phyloP scores from a whole-genome alignment of 179 eudicot species.

The Beta macrorhiza region DNA sequence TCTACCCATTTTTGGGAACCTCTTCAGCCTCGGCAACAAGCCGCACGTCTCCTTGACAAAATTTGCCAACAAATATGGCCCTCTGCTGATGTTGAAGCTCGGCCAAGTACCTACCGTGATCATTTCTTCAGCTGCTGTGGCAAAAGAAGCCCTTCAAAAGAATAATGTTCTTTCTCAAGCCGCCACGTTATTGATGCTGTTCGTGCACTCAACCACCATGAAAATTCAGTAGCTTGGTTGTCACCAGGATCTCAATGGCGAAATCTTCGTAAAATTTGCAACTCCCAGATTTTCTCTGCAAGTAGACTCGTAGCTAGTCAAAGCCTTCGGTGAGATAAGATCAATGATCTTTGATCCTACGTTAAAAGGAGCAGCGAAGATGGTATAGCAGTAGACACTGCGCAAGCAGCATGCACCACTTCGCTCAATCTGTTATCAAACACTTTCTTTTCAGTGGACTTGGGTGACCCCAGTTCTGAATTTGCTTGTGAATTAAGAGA shows the following conservation, averaged over 20 bases:
- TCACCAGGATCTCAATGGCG: conserved; percentile 22
- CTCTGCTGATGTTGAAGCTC: conserved; percentile 21
- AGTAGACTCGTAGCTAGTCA: conserved; percentile 26
- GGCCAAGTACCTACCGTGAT: conserved; percentile 27
- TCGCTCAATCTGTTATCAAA: conserved; percentile 28
- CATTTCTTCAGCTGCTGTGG: conserved; percentile 26
- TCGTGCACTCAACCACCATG: conserved; percentile 23
- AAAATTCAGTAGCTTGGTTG: conserved; percentile 23
- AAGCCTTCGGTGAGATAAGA: conserved; percentile 19
- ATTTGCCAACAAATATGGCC: conserved; percentile 27
- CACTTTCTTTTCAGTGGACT: conserved; percentile 32
- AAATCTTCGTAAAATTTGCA: conserved; percentile 29
- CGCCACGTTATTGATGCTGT: conserved; percentile 22
- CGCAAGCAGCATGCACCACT: conserved; percentile 28
- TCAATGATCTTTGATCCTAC: conserved; percentile 22
- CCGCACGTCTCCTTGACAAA: conserved; percentile 28
- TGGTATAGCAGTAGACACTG: conserved; percentile 26
- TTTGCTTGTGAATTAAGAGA: conserved; percentile 25
- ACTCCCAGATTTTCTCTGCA: conserved; percentile 21
- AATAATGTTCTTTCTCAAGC: conserved; percentile 19
- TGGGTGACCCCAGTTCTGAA: conserved; percentile 25
- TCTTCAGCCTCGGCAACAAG: conserved; percentile 31
- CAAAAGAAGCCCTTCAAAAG: conserved; percentile 28
- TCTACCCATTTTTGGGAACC: conserved; percentile 30
- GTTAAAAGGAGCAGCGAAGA: conserved; percentile 18